phyloP scores from a whole-genome alignment of 192 early-diverging fungal genomes.

The Gryganskiella cystojenkinii region DNA sequence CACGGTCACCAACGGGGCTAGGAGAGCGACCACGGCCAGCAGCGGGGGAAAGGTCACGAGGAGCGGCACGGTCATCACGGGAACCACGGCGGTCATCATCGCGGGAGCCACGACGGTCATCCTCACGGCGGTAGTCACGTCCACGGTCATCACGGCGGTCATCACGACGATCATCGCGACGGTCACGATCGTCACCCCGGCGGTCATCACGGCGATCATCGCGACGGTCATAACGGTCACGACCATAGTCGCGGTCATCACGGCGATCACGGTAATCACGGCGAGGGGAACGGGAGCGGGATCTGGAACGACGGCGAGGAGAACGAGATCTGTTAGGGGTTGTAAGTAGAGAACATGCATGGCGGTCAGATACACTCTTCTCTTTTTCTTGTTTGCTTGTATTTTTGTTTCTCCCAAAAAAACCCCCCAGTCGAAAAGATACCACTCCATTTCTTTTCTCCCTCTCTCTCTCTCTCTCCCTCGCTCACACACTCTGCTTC shows the following conservation, averaged over 20 bases:
- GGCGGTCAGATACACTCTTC: too few relatives aligned
- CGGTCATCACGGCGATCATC: conserved; percentile 20
- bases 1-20: conserved; percentile 30
- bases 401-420: too few relatives aligned
- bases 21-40: conserved; percentile 34
- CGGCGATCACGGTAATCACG: conserved; percentile 31
- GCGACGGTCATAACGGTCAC: conserved; percentile 21
- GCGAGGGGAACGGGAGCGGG: conserved; percentile 35
- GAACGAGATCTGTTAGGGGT: conserved; percentile 26
- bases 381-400: too few relatives aligned
- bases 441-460: too few relatives aligned
- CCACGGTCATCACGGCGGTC: conserved; percentile 25
- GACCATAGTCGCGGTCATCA: conserved; percentile 13
- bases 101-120: conserved; percentile 4
- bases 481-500: too few relatives aligned
- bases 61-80: not conserved
- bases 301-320: conserved; percentile 26
- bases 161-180: conserved; percentile 20
- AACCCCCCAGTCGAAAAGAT: too few relatives aligned
- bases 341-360: not conserved
- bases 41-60: conserved; percentile 10
- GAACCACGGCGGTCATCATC: conserved; percentile 8
- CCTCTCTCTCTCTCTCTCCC: too few relatives aligned
- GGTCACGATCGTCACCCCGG: conserved; percentile 15
- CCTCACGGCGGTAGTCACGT: conserved; percentile 4